Evolutionary conservation across 2,329 filamentous ascomycete genomes (phyloP).

Genomic region (Drechmeria coniospora): DNA sequence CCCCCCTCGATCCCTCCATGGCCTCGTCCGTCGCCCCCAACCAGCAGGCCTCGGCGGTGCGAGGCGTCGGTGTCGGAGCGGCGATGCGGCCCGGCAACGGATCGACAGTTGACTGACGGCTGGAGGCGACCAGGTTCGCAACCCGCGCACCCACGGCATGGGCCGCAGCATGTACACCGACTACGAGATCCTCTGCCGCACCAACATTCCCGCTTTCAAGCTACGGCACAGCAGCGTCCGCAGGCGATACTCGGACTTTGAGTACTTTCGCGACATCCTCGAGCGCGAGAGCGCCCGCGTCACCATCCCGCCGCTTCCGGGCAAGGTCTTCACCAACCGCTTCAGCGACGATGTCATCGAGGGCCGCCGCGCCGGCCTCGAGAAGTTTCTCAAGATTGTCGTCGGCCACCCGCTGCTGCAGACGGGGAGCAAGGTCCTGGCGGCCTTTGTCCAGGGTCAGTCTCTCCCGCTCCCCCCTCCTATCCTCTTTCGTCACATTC

Average conservation of each 20-base stretch:
- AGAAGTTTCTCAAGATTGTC: constrained; percentile 94
- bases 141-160: constrained; percentile 86
- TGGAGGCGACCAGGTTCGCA: constrained; percentile 51
- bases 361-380: constrained; percentile 75
- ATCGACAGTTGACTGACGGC: too few relatives aligned
- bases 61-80: too few relatives aligned
- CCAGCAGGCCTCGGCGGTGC: too few relatives aligned
- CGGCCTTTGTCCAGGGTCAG: constrained; percentile 87
- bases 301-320: constrained; percentile 86
- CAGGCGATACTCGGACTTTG: constrained; percentile 92
- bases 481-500: constrained; percentile 1
- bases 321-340: constrained; percentile 94
- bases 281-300: constrained; percentile 90
- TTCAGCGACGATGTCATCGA: constrained; percentile 99
- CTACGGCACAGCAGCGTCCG: constrained; percentile 77
- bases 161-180: constrained; percentile 96
- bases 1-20: too few relatives aligned
- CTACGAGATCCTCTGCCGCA: constrained; percentile 94
- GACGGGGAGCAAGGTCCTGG: constrained; percentile 92
- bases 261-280: constrained; percentile 95
- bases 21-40: too few relatives aligned
- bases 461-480: constrained; percentile 1
- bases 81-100: too few relatives aligned
- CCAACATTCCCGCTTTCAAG: constrained; percentile 98
- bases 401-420: constrained; percentile 92